Percentiles rank a stretch among this genome's conserved stretches.
phyloP scores from a whole-genome alignment of 257 asterid species.

The Perilla frutescens region DNA sequence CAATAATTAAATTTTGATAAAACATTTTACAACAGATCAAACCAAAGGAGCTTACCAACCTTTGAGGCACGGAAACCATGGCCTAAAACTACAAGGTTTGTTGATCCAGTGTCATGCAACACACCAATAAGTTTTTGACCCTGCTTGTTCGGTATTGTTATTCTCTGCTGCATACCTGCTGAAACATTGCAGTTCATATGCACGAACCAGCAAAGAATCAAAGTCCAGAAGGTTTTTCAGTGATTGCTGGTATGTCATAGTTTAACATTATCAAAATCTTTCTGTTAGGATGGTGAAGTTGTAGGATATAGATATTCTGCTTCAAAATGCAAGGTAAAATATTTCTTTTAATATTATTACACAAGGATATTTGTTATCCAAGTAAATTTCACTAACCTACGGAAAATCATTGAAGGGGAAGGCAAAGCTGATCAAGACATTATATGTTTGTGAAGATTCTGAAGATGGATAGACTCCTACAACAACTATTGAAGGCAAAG shows the following conservation, averaged over 20 bases:
- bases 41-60: slow-evolving; percentile 36
- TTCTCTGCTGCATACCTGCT: slow-evolving; percentile 51
- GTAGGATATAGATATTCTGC: neutral
- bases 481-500: neutral
- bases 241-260: neutral
- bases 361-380: neutral
- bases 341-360: neutral
- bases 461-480: neutral
- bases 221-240: neutral
- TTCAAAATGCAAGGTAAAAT: neutral
- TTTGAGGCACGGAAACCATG: slow-evolving; percentile 57
- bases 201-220: slow-evolving; percentile 4
- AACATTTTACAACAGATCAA: neutral
- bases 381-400: neutral
- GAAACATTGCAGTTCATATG: slow-evolving; percentile 21
- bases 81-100: slow-evolving; percentile 46
- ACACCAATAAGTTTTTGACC: slow-evolving; percentile 60
- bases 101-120: slow-evolving; percentile 56
- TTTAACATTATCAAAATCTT: neutral
- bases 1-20: neutral
- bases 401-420: neutral
- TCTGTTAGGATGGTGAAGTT: neutral
- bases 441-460: neutral
- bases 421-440: neutral
- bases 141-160: slow-evolving; percentile 44